Evolutionary conservation across 352 stramenopile species (phyloP), one percentile per base, ranked within the genome.

Genomic region (Phytopythium kandeliae): DNA sequence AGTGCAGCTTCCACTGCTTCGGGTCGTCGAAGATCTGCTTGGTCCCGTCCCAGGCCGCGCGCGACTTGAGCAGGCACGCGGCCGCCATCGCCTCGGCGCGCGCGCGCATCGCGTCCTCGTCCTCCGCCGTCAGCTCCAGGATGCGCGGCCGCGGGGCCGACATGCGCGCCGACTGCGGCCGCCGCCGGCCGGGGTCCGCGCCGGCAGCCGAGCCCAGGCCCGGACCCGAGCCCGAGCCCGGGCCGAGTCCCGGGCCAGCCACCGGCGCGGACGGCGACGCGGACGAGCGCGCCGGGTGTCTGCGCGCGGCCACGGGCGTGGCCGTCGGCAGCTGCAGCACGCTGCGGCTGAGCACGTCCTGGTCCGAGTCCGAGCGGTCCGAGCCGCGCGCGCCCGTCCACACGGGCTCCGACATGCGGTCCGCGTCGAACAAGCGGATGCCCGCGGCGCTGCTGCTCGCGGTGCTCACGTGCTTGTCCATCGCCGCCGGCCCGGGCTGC

Each of bases 1-100:
- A 66, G 54, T 84, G 74, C n/a, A 86, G 62, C 42, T 86, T 86
- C 74, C 74, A 86, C 34, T 72, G 60, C 60, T 78, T 76, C 4
- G 68, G 71, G 54, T 77, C 61, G 54, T 82, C 74, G 31, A 82
- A 78, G 47, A 85, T 80, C 47, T 78, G 71, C 52, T 75, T 78
- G 38, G 59, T 75, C 36, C 73, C 73, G 53, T 78, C 63, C 73
- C 73, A 85, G 34, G 73, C 73, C 4, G 73, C 73, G 43, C 67
- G 65, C 17, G 65, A 67, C 51, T 79, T 78, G 19, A 56, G 54
- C 46, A 82, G 56, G 30, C 57, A 62, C 25, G 51, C 50, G 9
- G 56, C 58, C 45, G 82, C 78, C 50, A 75, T 62, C 24, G 25
- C 48, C 42, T 85, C 71, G 1, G 69, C 63, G 26, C 65, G 48